A percentile compares a stretch with the other conserved stretches of the same genome.
These are phyloP conservation scores for Maudiozyma turicensis DNA, from an alignment of 805 yeast genomes.

Conservation along the genomic window DNA sequence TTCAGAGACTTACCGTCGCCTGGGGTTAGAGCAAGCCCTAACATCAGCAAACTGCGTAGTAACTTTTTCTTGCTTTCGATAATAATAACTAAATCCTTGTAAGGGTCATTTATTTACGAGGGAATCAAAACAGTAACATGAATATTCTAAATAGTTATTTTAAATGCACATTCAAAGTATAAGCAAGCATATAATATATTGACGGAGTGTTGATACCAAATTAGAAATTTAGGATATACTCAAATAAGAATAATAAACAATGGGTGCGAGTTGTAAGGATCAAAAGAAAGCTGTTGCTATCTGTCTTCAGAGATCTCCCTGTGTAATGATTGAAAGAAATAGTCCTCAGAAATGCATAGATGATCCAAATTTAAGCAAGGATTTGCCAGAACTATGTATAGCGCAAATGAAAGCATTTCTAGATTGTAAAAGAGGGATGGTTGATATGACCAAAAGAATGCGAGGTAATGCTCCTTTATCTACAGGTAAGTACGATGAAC, in stretches of 20 bases:
- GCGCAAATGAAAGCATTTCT: conserved; percentile 77
- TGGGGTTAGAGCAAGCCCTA: no score
- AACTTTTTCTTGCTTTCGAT: no score
- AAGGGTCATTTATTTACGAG: no score
- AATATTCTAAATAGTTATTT: no score
- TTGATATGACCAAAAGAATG: conserved; percentile 85
- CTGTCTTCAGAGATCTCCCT: conserved; percentile 91
- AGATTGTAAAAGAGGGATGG: conserved; percentile 85
- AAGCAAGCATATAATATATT: not conserved
- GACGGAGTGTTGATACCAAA: not conserved
- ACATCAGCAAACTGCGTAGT: no score
- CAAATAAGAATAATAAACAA: conserved; percentile 11
- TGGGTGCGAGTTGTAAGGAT: conserved; percentile 85
- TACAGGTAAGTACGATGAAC: conserved; percentile 86
- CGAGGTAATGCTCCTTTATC: conserved; percentile 90
- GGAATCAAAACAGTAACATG: no score
- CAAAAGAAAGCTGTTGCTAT: conserved; percentile 92
- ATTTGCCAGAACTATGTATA: conserved; percentile 79
- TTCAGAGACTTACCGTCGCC: no score
- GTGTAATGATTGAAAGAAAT: conserved; percentile 83
- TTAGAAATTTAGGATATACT: not conserved
- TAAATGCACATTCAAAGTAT: no score
- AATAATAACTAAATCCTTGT: no score
- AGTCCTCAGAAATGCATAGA: conserved; percentile 83
- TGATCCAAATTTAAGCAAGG: conserved; percentile 63